phyloP scores from a whole-genome alignment of 768 basidiomycete genomes.

The Pisolithus orientalis region DNA sequence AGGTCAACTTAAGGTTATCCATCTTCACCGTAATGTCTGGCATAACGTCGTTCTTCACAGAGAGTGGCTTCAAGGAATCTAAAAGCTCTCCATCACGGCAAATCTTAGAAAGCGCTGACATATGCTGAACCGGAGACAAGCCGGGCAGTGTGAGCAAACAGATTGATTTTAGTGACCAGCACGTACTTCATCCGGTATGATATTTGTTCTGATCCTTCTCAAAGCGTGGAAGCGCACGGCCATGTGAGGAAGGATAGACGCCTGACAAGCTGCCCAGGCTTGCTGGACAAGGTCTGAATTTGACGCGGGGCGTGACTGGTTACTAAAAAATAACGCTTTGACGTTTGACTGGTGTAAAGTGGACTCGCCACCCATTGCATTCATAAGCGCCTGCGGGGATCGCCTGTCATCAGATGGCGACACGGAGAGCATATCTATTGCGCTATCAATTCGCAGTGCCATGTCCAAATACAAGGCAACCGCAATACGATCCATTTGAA shows the following conservation, averaged over 20 bases:
- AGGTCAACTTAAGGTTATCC: no score
- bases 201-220: background rate
- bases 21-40: no score
- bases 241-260: slow-evolving; percentile 22
- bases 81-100: no score
- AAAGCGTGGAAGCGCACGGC: background rate
- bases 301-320: slow-evolving; percentile 13
- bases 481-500: slow-evolving; percentile 42
- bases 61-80: no score
- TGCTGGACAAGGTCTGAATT: background rate
- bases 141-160: background rate
- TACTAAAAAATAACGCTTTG: slow-evolving; percentile 24
- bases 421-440: slow-evolving; percentile 37
- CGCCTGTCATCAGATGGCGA: slow-evolving; percentile 23
- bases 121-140: slow-evolving; percentile 25
- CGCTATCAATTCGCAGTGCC: slow-evolving; percentile 27
- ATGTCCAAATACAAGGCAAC: slow-evolving; percentile 36
- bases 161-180: background rate
- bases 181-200: slow-evolving; percentile 25
- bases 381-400: slow-evolving; percentile 29
- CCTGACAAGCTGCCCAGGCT: slow-evolving; percentile 21
- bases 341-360: slow-evolving; percentile 22
- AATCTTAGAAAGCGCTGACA: slow-evolving; percentile 37
- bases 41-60: no score
- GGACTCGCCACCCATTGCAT: background rate